Evolutionary conservation across 2,329 filamentous ascomycete genomes (phyloP).

Genomic region (Neobulgaria alba): DNA sequence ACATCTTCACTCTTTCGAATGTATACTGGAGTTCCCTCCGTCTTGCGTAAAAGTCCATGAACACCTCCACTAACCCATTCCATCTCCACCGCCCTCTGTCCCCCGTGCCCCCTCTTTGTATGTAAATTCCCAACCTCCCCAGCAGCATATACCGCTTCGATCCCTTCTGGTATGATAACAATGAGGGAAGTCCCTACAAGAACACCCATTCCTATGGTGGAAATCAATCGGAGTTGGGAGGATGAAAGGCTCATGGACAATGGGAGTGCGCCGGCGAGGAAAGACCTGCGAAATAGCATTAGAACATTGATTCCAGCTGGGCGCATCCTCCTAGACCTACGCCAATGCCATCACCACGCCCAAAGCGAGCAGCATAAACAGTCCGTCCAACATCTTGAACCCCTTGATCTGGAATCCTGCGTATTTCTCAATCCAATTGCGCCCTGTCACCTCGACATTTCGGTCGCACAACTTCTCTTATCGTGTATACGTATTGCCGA

Average conservation of each 20-base stretch:
- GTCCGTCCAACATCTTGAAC: constrained; percentile 29
- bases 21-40: constrained; percentile 1
- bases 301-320: neutral
- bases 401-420: constrained; percentile 8
- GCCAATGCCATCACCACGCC: constrained; percentile 48
- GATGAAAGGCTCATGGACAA: constrained; percentile 81
- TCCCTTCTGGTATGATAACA: constrained; percentile 94
- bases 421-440: neutral
- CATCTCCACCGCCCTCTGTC: constrained; percentile 9
- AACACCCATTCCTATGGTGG: constrained; percentile 86
- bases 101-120: constrained; percentile 11
- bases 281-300: constrained; percentile 55
- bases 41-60: constrained; percentile 12
- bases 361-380: constrained; percentile 29
- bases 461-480: neutral
- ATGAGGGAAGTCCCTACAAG: constrained; percentile 92
- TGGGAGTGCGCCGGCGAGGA: constrained; percentile 84
- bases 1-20: neutral
- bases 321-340: constrained; percentile 33
- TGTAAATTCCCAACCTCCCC: constrained; percentile 28
- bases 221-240: constrained; percentile 80
- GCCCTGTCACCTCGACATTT: constrained; percentile 5
- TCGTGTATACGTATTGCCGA: too few species aligned
- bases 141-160: constrained; percentile 74
- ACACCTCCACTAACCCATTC: constrained; percentile 17